Evolutionary conservation across 768 basidiomycete genomes (phyloP).

Genomic region (Lepiota brunneoincarnata): DNA sequence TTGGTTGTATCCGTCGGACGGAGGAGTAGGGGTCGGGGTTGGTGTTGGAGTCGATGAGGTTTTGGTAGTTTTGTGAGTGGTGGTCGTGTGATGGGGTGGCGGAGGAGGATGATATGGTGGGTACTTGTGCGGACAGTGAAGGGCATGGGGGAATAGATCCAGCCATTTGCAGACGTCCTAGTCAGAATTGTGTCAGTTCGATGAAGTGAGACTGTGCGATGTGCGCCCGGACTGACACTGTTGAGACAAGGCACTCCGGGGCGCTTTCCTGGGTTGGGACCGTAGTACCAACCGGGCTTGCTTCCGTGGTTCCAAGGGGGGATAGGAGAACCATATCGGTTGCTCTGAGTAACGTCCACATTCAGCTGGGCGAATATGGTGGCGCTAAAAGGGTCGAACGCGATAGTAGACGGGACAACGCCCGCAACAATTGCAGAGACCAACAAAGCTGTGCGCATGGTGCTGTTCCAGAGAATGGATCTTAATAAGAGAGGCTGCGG

Average conservation of each 20-base stretch:
- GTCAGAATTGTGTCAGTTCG: background rate
- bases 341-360: slow-evolving; percentile 17
- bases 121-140: slow-evolving; percentile 15
- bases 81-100: slow-evolving; percentile 17
- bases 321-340: slow-evolving; percentile 31
- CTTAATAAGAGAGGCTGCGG: background rate
- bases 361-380: slow-evolving; percentile 23
- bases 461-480: background rate
- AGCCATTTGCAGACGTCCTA: slow-evolving; percentile 33
- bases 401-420: background rate
- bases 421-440: background rate
- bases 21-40: slow-evolving; percentile 18
- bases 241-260: slow-evolving; percentile 21
- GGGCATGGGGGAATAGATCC: slow-evolving; percentile 23
- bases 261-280: slow-evolving; percentile 22
- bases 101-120: slow-evolving; percentile 35
- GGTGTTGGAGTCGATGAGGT: slow-evolving; percentile 14
- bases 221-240: no score
- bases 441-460: background rate
- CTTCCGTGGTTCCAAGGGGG: slow-evolving; percentile 29
- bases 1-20: slow-evolving; percentile 31
- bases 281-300: slow-evolving; percentile 38
- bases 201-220: background rate
- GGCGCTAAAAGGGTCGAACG: background rate
- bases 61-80: slow-evolving; percentile 12